phyloP scores from a whole-genome alignment of 106 monocot species.

The Dactylorhiza incarnata region DNA sequence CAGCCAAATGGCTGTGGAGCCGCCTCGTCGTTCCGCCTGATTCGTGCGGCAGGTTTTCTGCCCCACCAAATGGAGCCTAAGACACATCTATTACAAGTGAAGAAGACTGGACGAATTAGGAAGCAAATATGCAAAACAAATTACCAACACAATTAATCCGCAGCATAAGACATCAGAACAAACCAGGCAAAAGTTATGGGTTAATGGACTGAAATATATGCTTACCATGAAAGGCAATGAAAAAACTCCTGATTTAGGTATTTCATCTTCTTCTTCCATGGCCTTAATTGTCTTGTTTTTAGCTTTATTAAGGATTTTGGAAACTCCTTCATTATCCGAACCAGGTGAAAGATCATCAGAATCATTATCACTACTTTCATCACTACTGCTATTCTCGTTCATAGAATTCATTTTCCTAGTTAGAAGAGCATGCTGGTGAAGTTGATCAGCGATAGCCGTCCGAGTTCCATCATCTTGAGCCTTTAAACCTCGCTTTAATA shows the following conservation, averaged over 20 bases:
- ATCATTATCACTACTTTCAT: conserved; percentile 55
- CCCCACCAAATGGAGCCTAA: too few relatives aligned
- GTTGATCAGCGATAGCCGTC: conserved; percentile 84
- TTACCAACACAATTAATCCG: not conserved
- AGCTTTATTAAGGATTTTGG: conserved; percentile 56
- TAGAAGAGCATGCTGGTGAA: conserved; percentile 65
- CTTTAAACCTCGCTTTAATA: conserved; percentile 64
- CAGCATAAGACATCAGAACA: not conserved
- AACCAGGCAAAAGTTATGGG: not conserved
- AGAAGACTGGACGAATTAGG: too few relatives aligned
- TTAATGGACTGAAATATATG: conserved; percentile 5
- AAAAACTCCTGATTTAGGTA: conserved; percentile 59
- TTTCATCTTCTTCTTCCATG: conserved; percentile 63
- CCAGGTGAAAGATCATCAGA: conserved; percentile 27
- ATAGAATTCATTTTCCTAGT: conserved; percentile 89
- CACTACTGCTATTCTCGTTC: conserved; percentile 61
- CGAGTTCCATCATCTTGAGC: conserved; percentile 92
- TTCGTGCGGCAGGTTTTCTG: too few relatives aligned
- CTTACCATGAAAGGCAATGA: conserved; percentile 93
- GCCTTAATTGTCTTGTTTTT: conserved; percentile 58
- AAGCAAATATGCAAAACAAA: not conserved
- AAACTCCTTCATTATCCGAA: conserved; percentile 20
- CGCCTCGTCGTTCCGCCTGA: too few relatives aligned
- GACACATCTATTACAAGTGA: too few relatives aligned
- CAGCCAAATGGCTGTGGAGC: too few relatives aligned